These are phyloP conservation scores for Scutellaria galericulata DNA, from an alignment of 257 asterid genomes.

Conservation along the genomic window DNA sequence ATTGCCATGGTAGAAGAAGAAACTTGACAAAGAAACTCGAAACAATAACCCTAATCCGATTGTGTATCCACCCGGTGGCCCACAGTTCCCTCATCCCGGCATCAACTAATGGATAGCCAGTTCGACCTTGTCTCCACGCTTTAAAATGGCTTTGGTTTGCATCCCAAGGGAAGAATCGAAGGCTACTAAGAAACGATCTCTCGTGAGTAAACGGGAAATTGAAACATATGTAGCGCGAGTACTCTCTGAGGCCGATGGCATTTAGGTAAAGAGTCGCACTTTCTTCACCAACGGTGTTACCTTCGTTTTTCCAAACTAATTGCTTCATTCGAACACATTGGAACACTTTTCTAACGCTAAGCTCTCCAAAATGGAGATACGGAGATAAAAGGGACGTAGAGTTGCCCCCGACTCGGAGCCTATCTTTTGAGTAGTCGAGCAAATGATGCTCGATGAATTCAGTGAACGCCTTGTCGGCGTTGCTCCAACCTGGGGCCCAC, in stretches of 20 bases:
- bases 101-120: constrained; percentile 92
- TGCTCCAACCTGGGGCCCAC: constrained; percentile 94
- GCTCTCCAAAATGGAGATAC: constrained; percentile 84
- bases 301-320: constrained; percentile 66
- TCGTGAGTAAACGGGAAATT: constrained; percentile 91
- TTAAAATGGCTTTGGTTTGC: constrained; percentile 63
- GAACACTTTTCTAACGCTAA: constrained; percentile 75
- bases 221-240: constrained; percentile 89
- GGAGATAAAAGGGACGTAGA: constrained; percentile 90
- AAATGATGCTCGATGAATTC: constrained; percentile 72
- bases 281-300: constrained; percentile 55
- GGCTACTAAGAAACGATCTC: constrained; percentile 58
- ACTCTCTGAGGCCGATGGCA: constrained; percentile 83
- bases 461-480: constrained; percentile 70
- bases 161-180: constrained; percentile 86
- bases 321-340: constrained; percentile 64
- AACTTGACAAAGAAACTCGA: constrained; percentile 87
- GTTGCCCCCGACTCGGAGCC: constrained; percentile 66
- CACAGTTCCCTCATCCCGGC: constrained; percentile 98
- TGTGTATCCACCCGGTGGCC: constrained; percentile 98
- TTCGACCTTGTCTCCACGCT: constrained; percentile 93
- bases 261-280: constrained; percentile 63
- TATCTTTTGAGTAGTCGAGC: constrained; percentile 65
- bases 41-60: constrained; percentile 78
- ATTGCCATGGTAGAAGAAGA: constrained; percentile 89